phyloP scores from a whole-genome alignment of 768 basidiomycete species.

The Mycena polygramma region DNA sequence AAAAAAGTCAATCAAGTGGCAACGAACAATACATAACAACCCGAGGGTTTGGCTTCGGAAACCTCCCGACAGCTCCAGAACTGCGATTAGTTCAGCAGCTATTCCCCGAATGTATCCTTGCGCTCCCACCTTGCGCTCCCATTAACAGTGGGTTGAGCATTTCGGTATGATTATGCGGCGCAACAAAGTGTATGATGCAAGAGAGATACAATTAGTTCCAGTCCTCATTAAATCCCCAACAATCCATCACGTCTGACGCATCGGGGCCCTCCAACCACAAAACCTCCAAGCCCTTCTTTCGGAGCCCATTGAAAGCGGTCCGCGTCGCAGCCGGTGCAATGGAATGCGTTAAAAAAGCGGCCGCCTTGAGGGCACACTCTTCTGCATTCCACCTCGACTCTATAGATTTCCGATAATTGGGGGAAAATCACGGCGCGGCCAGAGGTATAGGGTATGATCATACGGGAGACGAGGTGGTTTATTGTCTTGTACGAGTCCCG shows the following conservation, averaged over 20 bases:
- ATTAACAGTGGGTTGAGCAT: too few relatives aligned
- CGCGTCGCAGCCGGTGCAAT: not conserved
- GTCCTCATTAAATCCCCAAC: not conserved
- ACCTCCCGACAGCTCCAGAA: too few relatives aligned
- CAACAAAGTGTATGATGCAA: too few relatives aligned
- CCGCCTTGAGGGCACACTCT: not conserved
- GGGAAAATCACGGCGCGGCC: not conserved
- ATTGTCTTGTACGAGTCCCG: not conserved
- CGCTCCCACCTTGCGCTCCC: too few relatives aligned
- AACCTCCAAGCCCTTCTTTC: not conserved
- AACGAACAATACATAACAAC: too few relatives aligned
- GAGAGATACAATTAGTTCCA: not conserved
- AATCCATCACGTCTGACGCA: not conserved
- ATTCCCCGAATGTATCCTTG: too few relatives aligned
- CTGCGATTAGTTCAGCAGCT: too few relatives aligned
- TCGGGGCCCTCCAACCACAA: not conserved
- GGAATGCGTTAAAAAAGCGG: not conserved
- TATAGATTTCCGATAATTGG: not conserved
- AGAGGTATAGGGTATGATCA: not conserved
- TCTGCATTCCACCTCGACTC: too few relatives aligned
- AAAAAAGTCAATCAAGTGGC: too few relatives aligned
- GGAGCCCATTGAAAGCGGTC: not conserved
- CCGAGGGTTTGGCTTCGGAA: too few relatives aligned
- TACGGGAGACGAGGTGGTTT: not conserved
- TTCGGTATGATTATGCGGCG: too few relatives aligned